phyloP scores from a whole-genome alignment of 805 yeast species.

The Tetrapisispora iriomotensis region DNA sequence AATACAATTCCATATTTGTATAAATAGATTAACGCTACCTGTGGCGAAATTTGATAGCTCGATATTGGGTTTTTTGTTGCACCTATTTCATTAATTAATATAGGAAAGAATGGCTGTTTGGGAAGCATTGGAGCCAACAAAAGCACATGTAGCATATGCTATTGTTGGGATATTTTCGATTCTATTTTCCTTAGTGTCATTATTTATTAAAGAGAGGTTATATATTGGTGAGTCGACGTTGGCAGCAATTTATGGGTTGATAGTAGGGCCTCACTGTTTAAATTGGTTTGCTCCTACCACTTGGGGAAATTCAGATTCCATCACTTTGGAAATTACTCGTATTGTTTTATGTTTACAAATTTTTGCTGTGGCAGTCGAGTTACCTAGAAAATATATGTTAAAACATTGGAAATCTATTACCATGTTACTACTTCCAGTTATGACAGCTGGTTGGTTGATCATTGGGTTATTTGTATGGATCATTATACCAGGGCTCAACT shows the following conservation, averaged over 20 bases:
- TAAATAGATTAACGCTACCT: too few species aligned
- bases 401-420: constrained; percentile 73
- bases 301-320: constrained; percentile 80
- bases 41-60: background rate
- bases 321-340: constrained; percentile 76
- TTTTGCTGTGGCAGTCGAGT: constrained; percentile 89
- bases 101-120: constrained; percentile 23
- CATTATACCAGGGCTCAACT: constrained; percentile 61
- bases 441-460: constrained; percentile 84
- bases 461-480: constrained; percentile 74
- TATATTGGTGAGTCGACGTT: constrained; percentile 89
- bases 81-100: too few species aligned
- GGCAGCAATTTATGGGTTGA: constrained; percentile 75
- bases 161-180: constrained; percentile 76
- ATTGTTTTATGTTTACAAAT: constrained; percentile 79
- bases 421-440: constrained; percentile 69
- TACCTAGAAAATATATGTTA: constrained; percentile 82
- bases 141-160: constrained; percentile 82
- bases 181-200: constrained; percentile 68
- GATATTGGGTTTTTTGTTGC: background rate
- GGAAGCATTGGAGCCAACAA: constrained; percentile 33
- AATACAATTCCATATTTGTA: too few species aligned
- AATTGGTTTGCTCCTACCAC: constrained; percentile 72
- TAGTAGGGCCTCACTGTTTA: constrained; percentile 80
- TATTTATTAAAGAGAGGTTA: constrained; percentile 71